Base-by-base conservation (phyloP, 306 rosid genomes). In the Cicer bijugum region DNA sequence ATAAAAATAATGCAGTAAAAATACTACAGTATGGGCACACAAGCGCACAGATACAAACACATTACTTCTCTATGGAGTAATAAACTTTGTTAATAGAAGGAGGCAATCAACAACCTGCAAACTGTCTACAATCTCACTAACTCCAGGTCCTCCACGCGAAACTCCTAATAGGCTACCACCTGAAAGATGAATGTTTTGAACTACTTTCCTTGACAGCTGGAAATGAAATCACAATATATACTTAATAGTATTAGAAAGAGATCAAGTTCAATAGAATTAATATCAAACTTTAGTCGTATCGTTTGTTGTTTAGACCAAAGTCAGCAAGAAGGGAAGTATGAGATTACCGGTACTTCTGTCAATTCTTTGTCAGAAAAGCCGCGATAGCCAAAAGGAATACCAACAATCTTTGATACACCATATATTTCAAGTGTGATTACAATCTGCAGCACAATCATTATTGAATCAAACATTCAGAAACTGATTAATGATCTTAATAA, bases 121-220 rank as follows among this genome's bases (percentile, higher is more conserved):
- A 69, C 84, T 78, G 84, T 90, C 96, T 76, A 91, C 99, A 17
- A 95, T 89, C 51, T 90, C 87, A 77, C 68, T 77, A 67, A 90
- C 92, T 8, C 77, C 64, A 43, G 96, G 97, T 82, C 93, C 99
- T 71, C 99, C 99, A 23, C 99, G 96, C 1, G 99, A 95, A 77
- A 95, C 99, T 78, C 99, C 99, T 82, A 95, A 84, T 79, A 95
- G 84, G 86, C 99, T 95, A 84, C 99, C 99, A 66, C 99, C 99
- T 67, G 97, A 91, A 71, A 95, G 99, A 88, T 95, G 99, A 80
- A 95, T 81, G 53, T 95, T 95, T 81, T 95, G 99, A 78, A 91
- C 99, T 77, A 95, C 96, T 76, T 82, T 91, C 84, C 99, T 82
- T 6, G 97, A 88, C 23, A 95, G 84, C 99, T 95, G 86, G 58